phyloP scores from a whole-genome alignment of 345 rosid genomes.

The Euphorbia lathyris region DNA sequence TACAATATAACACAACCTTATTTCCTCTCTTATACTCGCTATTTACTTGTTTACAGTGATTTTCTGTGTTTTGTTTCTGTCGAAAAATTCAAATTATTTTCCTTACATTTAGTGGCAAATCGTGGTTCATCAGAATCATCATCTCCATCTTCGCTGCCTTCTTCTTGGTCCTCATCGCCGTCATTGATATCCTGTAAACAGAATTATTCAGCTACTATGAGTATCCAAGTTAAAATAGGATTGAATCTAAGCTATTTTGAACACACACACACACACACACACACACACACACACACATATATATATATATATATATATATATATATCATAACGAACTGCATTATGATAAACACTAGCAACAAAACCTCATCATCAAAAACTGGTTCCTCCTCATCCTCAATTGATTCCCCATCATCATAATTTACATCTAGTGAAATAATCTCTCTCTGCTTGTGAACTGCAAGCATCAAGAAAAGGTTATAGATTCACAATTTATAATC shows the following conservation, averaged over 20 bases:
- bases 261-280: no score
- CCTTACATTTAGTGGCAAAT: constrained; percentile 59
- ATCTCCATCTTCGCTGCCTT: constrained; percentile 38
- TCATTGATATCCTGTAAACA: constrained; percentile 22
- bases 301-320: no score
- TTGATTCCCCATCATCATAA: constrained; percentile 55
- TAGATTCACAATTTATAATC: background rate
- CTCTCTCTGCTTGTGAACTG: constrained; percentile 90
- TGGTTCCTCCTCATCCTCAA: constrained; percentile 68
- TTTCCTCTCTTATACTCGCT: no score
- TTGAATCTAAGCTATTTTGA: background rate
- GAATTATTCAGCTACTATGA: background rate
- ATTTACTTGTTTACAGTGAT: no score
- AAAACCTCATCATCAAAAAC: constrained; percentile 47
- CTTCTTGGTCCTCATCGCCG: constrained; percentile 29
- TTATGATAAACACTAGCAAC: background rate
- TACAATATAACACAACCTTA: no score
- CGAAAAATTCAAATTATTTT: constrained; percentile 3
- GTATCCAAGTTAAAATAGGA: background rate
- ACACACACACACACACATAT: no score
- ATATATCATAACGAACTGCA: background rate
- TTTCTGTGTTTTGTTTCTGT: no score
- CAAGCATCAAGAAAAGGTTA: background rate
- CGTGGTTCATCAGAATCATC: constrained; percentile 35
- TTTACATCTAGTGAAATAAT: constrained; percentile 64